Conservation (phyloP, 2,329 filamentous ascomycete genomes). For the Cladophialophora immunda region DNA sequence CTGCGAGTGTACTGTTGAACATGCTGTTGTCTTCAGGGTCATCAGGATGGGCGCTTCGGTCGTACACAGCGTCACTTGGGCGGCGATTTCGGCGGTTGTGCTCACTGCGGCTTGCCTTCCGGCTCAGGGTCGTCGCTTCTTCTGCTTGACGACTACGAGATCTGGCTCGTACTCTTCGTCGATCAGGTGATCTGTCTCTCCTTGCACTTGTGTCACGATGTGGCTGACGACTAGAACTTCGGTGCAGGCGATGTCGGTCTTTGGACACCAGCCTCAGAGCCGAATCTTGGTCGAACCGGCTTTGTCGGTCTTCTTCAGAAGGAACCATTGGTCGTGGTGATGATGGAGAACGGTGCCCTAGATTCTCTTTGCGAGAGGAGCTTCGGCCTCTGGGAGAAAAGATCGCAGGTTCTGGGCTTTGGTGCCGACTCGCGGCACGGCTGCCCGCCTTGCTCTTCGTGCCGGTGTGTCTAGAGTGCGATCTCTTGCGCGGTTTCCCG, state of each 20-base stretch:
- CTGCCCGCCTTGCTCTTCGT: constrained; percentile 45
- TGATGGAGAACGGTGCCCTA: constrained; percentile 74
- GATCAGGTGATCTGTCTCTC: constrained; percentile 58
- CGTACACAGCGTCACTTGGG: constrained; percentile 29
- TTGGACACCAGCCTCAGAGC: constrained; percentile 54
- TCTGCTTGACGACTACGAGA: constrained; percentile 49
- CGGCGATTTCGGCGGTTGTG: constrained; percentile 28
- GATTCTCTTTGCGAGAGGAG: constrained; percentile 65
- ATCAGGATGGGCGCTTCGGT: constrained; percentile 31
- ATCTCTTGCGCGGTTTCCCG: constrained; percentile 47
- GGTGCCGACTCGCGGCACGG: constrained; percentile 49
- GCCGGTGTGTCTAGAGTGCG: constrained; percentile 45
- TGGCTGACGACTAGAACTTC: constrained; percentile 55
- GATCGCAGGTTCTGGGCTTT: constrained; percentile 49
- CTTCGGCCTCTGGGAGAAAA: constrained; percentile 65
- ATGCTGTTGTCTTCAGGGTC: constrained; percentile 25
- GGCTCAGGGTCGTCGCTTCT: constrained; percentile 36
- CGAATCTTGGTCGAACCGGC: constrained; percentile 71
- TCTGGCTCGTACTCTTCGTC: constrained; percentile 45
- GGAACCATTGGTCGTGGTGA: constrained; percentile 80
- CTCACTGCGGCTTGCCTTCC: constrained; percentile 32
- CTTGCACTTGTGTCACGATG: constrained; percentile 55
- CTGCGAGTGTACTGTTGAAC: background rate
- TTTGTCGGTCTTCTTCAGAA: constrained; percentile 62
- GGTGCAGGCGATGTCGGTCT: constrained; percentile 56